Base-by-base conservation (phyloP, 176 grass and related monocot genomes). In the Ananas comosus region DNA sequence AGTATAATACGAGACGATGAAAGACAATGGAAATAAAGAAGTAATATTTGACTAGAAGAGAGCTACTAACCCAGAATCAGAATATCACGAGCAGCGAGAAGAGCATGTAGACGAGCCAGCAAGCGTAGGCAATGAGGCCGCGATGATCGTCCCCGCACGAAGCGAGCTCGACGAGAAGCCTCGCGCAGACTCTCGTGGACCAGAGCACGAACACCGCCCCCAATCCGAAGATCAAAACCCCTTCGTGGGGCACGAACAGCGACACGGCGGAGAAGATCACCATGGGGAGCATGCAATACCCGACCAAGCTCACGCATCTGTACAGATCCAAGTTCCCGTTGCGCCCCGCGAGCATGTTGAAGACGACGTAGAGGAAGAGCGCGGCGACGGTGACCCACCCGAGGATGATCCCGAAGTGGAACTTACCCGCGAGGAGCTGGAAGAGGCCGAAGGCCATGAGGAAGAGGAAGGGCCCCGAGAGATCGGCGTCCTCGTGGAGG, bases 281-380 rank as follows among this genome's bases (percentile, higher is more conserved):
- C 92, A 96, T 96, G 33, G 92, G 92, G 48, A 96, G 80, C 92
- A 96, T 96, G 72, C 88, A 91, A 77, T 96, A 96, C 22, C 92
- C 92, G 29, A 96, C 88, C 28, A 96, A 73, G 70, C 92, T 96
- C 69, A 96, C 76, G 67, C 92, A 96, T 57, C 88, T 73, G 64
- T 96, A 96, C 66, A 96, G 73, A 69, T 96, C 88, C 67, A 96
- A 80, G 56, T 91, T 87, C 64, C 88, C 92, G 8, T 85, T 85
- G 66, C 92, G 78, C 23, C 88, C 88, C 1, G 89, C 80, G 61
- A 96, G 80, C 92, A 91, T 91, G 47, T 90, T 89, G 64, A 89
- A 85, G 22, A 91, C 92, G 78, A 91, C 87, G 73, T 96, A 96
- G 75, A 96, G 92, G 71, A 96, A 91, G 57, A 96, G 77, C 58